These are phyloP conservation scores for Fusarium chuoi DNA, from an alignment of 2,329 filamentous ascomycete species.

Conservation along the genomic window DNA sequence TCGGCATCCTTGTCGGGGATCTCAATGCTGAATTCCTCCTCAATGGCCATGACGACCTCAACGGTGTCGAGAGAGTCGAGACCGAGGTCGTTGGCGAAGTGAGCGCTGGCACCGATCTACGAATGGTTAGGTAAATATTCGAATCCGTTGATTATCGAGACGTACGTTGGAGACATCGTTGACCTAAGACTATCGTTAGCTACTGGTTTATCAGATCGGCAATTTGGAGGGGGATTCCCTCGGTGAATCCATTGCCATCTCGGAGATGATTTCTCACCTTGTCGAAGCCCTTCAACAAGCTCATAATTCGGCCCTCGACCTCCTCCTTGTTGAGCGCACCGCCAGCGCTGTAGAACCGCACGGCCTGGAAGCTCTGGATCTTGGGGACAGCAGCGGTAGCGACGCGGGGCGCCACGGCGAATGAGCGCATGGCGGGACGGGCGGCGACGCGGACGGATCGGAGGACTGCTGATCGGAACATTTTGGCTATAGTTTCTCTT, in stretches of 20 bases:
- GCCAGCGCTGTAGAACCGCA: conserved; percentile 88
- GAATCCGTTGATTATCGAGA: conserved; percentile 28
- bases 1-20: conserved; percentile 98
- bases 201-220: conserved; percentile 21
- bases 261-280: conserved; percentile 63
- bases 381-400: conserved; percentile 69
- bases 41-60: conserved; percentile 99
- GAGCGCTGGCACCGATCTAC: conserved; percentile 83
- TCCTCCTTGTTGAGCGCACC: conserved; percentile 82
- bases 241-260: conserved; percentile 1
- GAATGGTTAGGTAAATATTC: conserved; percentile 20
- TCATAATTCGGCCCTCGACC: conserved; percentile 91
- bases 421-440: conserved; percentile 66
- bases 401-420: conserved; percentile 68
- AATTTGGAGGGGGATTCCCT: neutral
- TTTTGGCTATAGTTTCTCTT: conserved; percentile 52
- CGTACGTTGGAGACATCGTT: conserved; percentile 72
- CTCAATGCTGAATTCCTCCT: conserved; percentile 93
- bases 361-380: conserved; percentile 72
- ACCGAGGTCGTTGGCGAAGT: conserved; percentile 97
- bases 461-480: conserved; percentile 91
- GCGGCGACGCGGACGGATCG: conserved; percentile 70
- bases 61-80: conserved; percentile 98
- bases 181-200: conserved; percentile 64
- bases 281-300: conserved; percentile 94